A percentile compares a stretch with the other conserved stretches of the same genome.
Evolutionary conservation across 2,329 filamentous ascomycete genomes (phyloP).

Genomic region (Cercospora sesami): DNA sequence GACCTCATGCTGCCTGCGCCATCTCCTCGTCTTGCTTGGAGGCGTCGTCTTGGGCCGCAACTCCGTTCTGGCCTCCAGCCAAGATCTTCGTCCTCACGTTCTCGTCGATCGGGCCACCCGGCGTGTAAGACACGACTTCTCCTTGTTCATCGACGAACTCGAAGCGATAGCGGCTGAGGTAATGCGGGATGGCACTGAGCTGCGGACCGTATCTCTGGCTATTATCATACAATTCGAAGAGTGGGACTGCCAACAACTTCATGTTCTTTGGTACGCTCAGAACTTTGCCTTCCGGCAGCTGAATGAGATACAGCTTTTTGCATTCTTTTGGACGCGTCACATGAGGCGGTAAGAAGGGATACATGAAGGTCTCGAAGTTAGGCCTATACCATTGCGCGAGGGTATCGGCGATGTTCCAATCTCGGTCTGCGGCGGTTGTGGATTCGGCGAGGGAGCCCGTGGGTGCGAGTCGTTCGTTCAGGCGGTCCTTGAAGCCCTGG

Average conservation of each 20-base stretch:
- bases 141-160: conserved; percentile 95
- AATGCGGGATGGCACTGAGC: conserved; percentile 90
- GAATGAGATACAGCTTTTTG: conserved; percentile 98
- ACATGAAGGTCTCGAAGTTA: conserved; percentile 99
- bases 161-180: conserved; percentile 94
- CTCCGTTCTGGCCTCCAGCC: conserved; percentile 34
- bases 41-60: conserved; percentile 4
- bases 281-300: conserved; percentile 88
- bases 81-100: conserved; percentile 37
- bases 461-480: conserved; percentile 91
- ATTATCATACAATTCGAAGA: conserved; percentile 98
- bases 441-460: conserved; percentile 74
- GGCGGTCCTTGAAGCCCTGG: conserved; percentile 85
- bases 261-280: conserved; percentile 98
- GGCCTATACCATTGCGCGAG: conserved; percentile 98
- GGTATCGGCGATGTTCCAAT: conserved; percentile 94
- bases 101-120: conserved; percentile 35
- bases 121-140: conserved; percentile 62
- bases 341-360: conserved; percentile 94
- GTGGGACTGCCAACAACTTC: conserved; percentile 94
- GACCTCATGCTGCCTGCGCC: conserved; percentile 17
- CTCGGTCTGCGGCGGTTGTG: conserved; percentile 51
- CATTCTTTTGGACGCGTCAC: conserved; percentile 97
- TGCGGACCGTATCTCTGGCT: conserved; percentile 92
- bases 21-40: conserved; percentile 18